Evolutionary conservation across 2,329 filamentous ascomycete genomes (phyloP).

Genomic region (Microdochium trichocladiopsis): DNA sequence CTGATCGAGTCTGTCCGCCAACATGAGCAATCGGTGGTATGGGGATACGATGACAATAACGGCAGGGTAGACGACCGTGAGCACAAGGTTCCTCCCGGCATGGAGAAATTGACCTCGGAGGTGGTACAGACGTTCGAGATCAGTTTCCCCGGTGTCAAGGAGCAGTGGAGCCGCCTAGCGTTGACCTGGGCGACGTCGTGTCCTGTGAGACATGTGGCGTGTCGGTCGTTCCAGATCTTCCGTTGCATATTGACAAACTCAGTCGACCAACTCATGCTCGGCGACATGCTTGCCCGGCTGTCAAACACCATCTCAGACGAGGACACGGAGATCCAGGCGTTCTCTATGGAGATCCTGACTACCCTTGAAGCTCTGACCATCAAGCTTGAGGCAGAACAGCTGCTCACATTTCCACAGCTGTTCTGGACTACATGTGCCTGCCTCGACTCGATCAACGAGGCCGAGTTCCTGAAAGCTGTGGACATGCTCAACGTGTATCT

Average conservation of each 20-base stretch:
- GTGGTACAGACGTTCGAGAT: slow-evolving; percentile 81
- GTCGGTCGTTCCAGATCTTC: slow-evolving; percentile 96
- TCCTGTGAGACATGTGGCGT: slow-evolving; percentile 88
- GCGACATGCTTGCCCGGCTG: slow-evolving; percentile 89
- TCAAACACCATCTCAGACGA: slow-evolving; percentile 97
- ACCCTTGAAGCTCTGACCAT: slow-evolving; percentile 88
- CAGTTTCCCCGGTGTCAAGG: slow-evolving; percentile 78
- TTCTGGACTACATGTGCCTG: slow-evolving; percentile 99
- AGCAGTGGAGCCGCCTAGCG: slow-evolving; percentile 85
- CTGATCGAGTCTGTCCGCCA: slow-evolving; percentile 81
- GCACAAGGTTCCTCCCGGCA: slow-evolving; percentile 77
- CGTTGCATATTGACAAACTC: slow-evolving; percentile 78
- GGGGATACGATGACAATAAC: slow-evolving; percentile 91
- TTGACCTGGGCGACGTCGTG: slow-evolving; percentile 96
- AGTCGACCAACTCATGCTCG: slow-evolving; percentile 87
- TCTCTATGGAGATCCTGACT: slow-evolving; percentile 95
- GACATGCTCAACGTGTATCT: slow-evolving; percentile 87
- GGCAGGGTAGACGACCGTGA: slow-evolving; percentile 67
- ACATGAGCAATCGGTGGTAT: slow-evolving; percentile 78
- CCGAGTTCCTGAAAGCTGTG: slow-evolving; percentile 85
- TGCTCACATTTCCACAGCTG: slow-evolving; percentile 86
- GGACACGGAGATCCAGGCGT: slow-evolving; percentile 88
- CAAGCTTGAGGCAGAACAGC: slow-evolving; percentile 70
- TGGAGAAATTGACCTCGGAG: slow-evolving; percentile 76
- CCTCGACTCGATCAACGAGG: slow-evolving; percentile 92